phyloP scores from a whole-genome alignment of 495 filamentous ascomycete genomes.

The Articulospora tetracladia region DNA sequence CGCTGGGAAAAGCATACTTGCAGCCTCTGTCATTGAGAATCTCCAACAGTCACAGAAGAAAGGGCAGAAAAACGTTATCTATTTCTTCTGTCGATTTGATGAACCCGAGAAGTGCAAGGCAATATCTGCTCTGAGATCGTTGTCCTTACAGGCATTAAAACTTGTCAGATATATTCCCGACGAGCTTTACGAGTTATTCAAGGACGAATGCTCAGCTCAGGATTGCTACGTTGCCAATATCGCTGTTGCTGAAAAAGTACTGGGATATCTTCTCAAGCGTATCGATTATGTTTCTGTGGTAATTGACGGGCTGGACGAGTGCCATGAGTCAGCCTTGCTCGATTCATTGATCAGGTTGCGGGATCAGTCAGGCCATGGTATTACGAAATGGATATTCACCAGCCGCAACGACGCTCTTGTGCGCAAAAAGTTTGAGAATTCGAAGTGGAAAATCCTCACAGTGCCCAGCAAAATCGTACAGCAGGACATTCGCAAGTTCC shows the following conservation, averaged over 20 bases:
- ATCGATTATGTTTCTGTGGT: slow-evolving; percentile 27
- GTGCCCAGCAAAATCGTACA: slow-evolving; percentile 19
- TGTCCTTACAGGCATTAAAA: slow-evolving; percentile 27
- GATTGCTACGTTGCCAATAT: slow-evolving; percentile 19
- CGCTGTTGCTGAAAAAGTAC: slow-evolving; percentile 13
- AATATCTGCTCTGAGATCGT: slow-evolving; percentile 23
- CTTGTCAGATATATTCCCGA: slow-evolving; percentile 21
- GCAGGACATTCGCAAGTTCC: slow-evolving; percentile 22
- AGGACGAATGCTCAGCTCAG: slow-evolving; percentile 18
- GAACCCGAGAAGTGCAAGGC: slow-evolving; percentile 21
- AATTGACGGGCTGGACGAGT: slow-evolving; percentile 35
- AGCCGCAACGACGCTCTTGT: slow-evolving; percentile 28
- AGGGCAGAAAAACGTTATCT: slow-evolving; percentile 17
- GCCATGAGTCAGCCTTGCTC: slow-evolving; percentile 15
- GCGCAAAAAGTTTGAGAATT: slow-evolving; percentile 12
- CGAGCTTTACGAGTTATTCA: slow-evolving; percentile 20
- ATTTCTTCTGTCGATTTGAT: slow-evolving; percentile 32
- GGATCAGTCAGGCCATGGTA: slow-evolving; percentile 20
- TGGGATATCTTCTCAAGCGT: slow-evolving; percentile 25
- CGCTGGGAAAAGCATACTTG: slow-evolving; percentile 29
- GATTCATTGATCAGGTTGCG: slow-evolving; percentile 16
- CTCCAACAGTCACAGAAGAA: slow-evolving; percentile 14
- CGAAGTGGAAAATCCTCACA: slow-evolving; percentile 19
- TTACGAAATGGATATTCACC: slow-evolving; percentile 33
- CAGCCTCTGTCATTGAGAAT: slow-evolving; percentile 22